Evolutionary conservation across 1,139 yeast species (phyloP).

Genomic region (Nadsonia commutata): DNA sequence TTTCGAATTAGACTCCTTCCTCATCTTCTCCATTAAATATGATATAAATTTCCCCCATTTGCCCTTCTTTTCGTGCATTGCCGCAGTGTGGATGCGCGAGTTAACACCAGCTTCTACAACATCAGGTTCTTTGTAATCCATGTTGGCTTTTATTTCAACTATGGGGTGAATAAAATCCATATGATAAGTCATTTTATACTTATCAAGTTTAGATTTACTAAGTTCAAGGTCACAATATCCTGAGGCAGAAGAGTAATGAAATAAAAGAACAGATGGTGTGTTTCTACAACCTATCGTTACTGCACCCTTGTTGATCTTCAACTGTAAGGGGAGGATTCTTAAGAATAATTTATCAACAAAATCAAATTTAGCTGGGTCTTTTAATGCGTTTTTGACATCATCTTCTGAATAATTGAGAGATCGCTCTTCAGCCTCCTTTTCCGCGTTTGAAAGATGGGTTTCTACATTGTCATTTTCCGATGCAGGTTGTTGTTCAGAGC

Average conservation of each 20-base stretch:
- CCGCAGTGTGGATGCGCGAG: not conserved
- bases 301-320: constrained; percentile 53
- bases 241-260: constrained; percentile 41
- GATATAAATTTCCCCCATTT: constrained; percentile 1
- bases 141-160: constrained; percentile 53
- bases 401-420: not conserved
- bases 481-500: not conserved
- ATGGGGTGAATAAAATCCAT: constrained; percentile 37
- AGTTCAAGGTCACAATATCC: constrained; percentile 46
- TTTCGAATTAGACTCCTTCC: not conserved
- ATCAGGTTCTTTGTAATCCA: constrained; percentile 31
- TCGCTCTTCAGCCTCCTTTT: too few species aligned
- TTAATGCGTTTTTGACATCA: not conserved
- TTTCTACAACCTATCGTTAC: constrained; percentile 63
- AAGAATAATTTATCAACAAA: constrained; percentile 22
- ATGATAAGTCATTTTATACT: constrained; percentile 33
- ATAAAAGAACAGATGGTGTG: constrained; percentile 59
- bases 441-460: not conserved
- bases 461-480: not conserved
- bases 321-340: constrained; percentile 40
- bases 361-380: constrained; percentile 4
- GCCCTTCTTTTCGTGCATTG: constrained; percentile 1
- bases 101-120: constrained; percentile 4
- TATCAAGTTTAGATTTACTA: constrained; percentile 39
- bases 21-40: not conserved